phyloP scores from a whole-genome alignment of 2,329 filamentous ascomycete genomes.

The Purpureocillium lavendulum region DNA sequence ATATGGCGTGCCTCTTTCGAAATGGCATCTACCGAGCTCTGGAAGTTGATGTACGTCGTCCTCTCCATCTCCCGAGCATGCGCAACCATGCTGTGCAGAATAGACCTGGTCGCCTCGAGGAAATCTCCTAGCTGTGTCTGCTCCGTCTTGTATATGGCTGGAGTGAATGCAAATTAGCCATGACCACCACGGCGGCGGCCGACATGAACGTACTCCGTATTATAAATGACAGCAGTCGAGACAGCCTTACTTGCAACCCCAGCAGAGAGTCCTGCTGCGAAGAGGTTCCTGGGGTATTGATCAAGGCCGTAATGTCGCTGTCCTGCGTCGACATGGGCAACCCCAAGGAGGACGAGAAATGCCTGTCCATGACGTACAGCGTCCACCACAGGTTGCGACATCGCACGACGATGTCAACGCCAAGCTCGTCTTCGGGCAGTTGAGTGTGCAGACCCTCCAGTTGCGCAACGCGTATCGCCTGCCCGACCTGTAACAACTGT shows the following conservation, averaged over 20 bases:
- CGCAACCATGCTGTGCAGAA: conserved; percentile 24
- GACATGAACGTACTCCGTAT: conserved; percentile 19
- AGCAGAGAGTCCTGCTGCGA: conserved; percentile 20
- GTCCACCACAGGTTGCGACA: conserved; percentile 33
- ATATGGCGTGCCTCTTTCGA: conserved; percentile 27
- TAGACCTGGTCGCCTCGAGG: conserved; percentile 24
- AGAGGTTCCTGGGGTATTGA: conserved; percentile 16
- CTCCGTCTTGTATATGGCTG: conserved; percentile 26
- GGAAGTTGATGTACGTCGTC: conserved; percentile 23
- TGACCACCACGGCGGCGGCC: fast-evolving
- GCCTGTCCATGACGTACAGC: conserved; percentile 29
- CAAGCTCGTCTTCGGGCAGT: conserved; percentile 26
- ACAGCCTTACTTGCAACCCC: conserved; percentile 26
- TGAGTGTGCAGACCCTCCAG: conserved; percentile 31
- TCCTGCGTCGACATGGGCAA: conserved; percentile 28
- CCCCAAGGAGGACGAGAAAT: conserved; percentile 29
- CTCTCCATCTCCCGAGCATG: conserved; percentile 29
- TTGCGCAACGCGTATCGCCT: conserved; percentile 30
- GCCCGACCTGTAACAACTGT: conserved; percentile 19
- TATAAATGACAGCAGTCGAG: conserved; percentile 25
- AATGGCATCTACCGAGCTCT: conserved; percentile 25
- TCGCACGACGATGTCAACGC: conserved; percentile 17
- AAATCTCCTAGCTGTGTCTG: conserved; percentile 24
- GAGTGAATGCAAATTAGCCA: not conserved
- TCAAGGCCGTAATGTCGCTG: conserved; percentile 25